Percentiles rank a stretch among this genome's conserved stretches.
Evolutionary conservation across 2,329 filamentous ascomycete species (phyloP).

Genomic region (Xylaria sp.): DNA sequence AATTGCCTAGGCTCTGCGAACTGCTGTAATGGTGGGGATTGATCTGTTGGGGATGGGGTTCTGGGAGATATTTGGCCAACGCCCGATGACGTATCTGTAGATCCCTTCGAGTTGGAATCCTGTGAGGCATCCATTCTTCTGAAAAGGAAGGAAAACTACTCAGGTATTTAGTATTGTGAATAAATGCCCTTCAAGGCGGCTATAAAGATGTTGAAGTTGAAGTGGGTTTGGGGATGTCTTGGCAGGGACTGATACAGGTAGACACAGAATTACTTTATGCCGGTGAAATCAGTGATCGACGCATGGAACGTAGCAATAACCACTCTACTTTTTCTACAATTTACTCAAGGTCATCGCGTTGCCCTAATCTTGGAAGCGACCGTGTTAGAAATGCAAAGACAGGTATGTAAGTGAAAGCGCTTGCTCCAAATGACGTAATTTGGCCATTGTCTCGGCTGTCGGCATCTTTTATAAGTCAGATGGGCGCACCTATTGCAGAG

Average conservation of each 20-base stretch:
- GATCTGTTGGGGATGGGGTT: conserved; percentile 2
- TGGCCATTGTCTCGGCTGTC: conserved; percentile 17
- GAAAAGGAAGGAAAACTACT: not conserved
- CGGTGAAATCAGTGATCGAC: not conserved
- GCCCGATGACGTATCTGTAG: not conserved
- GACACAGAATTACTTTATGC: not conserved
- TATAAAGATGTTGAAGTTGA: not conserved
- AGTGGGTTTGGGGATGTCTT: conserved; percentile 14
- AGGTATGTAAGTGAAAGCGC: too few relatives aligned
- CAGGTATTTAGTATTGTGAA: not conserved
- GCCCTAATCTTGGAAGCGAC: not conserved
- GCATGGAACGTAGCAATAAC: not conserved
- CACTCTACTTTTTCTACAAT: not conserved
- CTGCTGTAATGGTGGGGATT: conserved; percentile 15
- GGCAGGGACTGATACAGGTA: conserved; percentile 17
- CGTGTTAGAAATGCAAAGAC: not conserved
- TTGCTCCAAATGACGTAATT: conserved; percentile 31
- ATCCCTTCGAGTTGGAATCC: not conserved
- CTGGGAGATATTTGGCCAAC: not conserved
- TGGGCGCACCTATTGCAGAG: not conserved
- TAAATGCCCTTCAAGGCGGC: not conserved
- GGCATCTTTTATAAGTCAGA: conserved; percentile 9
- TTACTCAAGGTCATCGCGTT: not conserved
- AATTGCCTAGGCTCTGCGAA: not conserved
- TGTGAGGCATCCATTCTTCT: conserved; percentile 14